A percentile compares a stretch with the other conserved stretches of the same genome.
Conservation (phyloP, 2,329 filamentous ascomycete genomes). For the Nemania bipapillata region DNA sequence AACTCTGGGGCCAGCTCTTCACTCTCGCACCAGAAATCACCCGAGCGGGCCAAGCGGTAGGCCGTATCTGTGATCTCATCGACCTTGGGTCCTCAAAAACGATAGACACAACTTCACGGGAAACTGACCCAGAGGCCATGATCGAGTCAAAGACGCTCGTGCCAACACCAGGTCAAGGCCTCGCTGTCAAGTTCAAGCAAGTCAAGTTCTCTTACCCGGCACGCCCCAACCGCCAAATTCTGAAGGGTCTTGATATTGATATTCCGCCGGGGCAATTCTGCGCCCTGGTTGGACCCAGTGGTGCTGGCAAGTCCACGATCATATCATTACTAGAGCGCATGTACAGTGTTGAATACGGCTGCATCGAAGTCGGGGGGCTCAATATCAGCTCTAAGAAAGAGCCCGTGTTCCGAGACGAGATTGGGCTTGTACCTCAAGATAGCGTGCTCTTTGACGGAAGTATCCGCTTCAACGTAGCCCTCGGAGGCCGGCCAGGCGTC, state of each 20-base stretch:
- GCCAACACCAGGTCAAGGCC: slow-evolving; percentile 40
- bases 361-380: slow-evolving; percentile 62
- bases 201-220: slow-evolving; percentile 71
- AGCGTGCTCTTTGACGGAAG: slow-evolving; percentile 68
- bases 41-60: slow-evolving; percentile 70
- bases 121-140: slow-evolving; percentile 47
- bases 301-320: slow-evolving; percentile 61
- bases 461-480: slow-evolving; percentile 65
- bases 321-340: slow-evolving; percentile 64
- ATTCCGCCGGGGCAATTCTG: slow-evolving; percentile 55
- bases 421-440: slow-evolving; percentile 69
- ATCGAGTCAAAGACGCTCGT: slow-evolving; percentile 42
- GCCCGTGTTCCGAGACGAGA: slow-evolving; percentile 61
- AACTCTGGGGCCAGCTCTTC: slow-evolving; percentile 79
- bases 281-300: slow-evolving; percentile 59
- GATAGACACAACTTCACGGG: slow-evolving; percentile 21
- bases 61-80: slow-evolving; percentile 65
- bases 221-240: slow-evolving; percentile 64
- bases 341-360: slow-evolving; percentile 62
- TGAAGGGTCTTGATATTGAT: slow-evolving; percentile 54
- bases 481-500: slow-evolving; percentile 65
- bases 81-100: slow-evolving; percentile 54
- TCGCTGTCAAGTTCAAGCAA: slow-evolving; percentile 63
- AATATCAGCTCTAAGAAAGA: slow-evolving; percentile 58
- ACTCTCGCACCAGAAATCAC: slow-evolving; percentile 79